Percentiles rank a stretch among this genome's conserved stretches.
Evolutionary conservation across 495 filamentous ascomycete species (phyloP).

Genomic region (Podospora pseudocomata): DNA sequence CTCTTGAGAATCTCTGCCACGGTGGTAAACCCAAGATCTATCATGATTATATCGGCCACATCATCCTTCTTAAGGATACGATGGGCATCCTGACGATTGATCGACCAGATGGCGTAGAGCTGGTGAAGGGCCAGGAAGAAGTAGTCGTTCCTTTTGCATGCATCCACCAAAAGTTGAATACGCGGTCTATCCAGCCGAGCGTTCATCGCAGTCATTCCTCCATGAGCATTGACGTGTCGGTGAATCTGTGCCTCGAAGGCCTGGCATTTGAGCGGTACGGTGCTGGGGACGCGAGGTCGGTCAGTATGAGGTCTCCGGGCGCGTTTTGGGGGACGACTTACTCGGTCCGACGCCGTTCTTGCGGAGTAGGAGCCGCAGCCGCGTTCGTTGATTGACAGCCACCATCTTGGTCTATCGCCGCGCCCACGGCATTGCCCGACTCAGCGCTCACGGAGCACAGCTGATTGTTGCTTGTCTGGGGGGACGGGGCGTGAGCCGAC

Average conservation of each 20-base stretch:
- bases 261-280: not conserved
- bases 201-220: constrained; percentile 14
- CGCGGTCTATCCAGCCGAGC: constrained; percentile 48
- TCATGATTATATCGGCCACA: not conserved
- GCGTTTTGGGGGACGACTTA: constrained; percentile 11
- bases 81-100: constrained; percentile 10
- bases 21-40: constrained; percentile 38
- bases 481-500: not conserved
- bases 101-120: constrained; percentile 55
- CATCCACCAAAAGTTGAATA: constrained; percentile 53
- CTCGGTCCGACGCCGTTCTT: constrained; percentile 26
- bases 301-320: not conserved
- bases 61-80: constrained; percentile 5
- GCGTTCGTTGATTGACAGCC: not conserved
- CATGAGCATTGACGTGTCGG: constrained; percentile 21
- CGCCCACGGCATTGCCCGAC: not conserved
- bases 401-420: not conserved
- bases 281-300: not conserved
- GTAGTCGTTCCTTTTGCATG: constrained; percentile 52
- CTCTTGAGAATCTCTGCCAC: constrained; percentile 40
- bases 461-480: not conserved
- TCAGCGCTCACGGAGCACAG: not conserved
- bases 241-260: constrained; percentile 13
- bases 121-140: constrained; percentile 69
- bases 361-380: not conserved